These are phyloP conservation scores for Saccharomyces cerevisiae DNA, from an alignment of 805 yeast species.

Conservation along the genomic window DNA sequence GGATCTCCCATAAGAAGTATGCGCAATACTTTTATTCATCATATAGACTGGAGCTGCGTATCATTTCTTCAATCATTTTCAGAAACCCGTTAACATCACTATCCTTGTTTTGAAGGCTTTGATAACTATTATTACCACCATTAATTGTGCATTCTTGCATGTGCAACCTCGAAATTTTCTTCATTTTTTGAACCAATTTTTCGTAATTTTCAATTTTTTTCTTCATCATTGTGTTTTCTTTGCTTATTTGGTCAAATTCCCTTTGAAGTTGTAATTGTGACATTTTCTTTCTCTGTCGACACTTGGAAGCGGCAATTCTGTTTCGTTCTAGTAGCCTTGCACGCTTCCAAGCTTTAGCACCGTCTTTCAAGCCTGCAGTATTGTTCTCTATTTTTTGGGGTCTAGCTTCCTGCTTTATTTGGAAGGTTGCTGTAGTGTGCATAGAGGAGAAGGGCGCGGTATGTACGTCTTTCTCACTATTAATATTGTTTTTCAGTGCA, in stretches of 20 bases:
- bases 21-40: slow-evolving; percentile 1
- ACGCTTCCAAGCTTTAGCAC: slow-evolving; percentile 57
- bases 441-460: not conserved
- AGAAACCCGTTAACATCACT: slow-evolving; percentile 6
- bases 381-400: not conserved
- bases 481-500: not conserved
- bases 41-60: slow-evolving; percentile 1
- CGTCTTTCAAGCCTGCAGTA: not conserved
- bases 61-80: slow-evolving; percentile 12
- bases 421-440: not conserved
- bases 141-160: not conserved
- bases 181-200: slow-evolving; percentile 14
- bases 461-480: not conserved
- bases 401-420: not conserved
- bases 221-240: slow-evolving; percentile 33
- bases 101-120: not conserved
- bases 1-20: not conserved
- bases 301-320: slow-evolving; percentile 51
- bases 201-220: slow-evolving; percentile 30
- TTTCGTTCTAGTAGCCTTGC: slow-evolving; percentile 48
- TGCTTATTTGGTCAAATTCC: slow-evolving; percentile 40
- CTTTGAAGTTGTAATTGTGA: slow-evolving; percentile 54
- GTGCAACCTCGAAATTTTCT: slow-evolving; percentile 15
- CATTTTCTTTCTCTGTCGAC: slow-evolving; percentile 52
- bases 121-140: not conserved